These are phyloP conservation scores for Podila verticillata DNA, from an alignment of 192 early-diverging fungal genomes.

Conservation along the genomic window DNA sequence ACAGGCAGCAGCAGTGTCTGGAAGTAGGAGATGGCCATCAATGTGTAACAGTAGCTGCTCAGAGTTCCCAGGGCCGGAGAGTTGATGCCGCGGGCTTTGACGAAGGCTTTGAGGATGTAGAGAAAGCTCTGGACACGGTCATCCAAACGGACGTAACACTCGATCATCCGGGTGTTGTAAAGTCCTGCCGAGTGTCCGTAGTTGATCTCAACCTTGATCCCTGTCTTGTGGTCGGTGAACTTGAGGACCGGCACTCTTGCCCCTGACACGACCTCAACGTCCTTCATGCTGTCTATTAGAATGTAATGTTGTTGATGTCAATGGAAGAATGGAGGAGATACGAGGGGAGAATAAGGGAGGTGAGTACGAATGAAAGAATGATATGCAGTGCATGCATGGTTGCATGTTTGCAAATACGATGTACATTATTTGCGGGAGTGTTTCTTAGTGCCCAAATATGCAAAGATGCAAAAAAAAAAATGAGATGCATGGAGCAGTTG, in stretches of 20 bases:
- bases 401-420: too few relatives aligned
- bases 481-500: too few relatives aligned
- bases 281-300: slow-evolving; percentile 45
- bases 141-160: slow-evolving; percentile 44
- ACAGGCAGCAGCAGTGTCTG: slow-evolving; percentile 32
- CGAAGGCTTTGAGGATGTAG: slow-evolving; percentile 43
- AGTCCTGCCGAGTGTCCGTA: slow-evolving; percentile 44
- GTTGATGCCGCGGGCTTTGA: slow-evolving; percentile 48
- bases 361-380: background rate
- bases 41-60: slow-evolving; percentile 41
- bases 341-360: too few relatives aligned
- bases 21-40: slow-evolving; percentile 51
- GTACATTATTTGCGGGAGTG: too few relatives aligned
- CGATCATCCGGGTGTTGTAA: slow-evolving; percentile 44
- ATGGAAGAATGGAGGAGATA: background rate
- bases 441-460: too few relatives aligned
- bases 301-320: background rate
- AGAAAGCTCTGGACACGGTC: slow-evolving; percentile 39
- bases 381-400: too few relatives aligned
- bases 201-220: slow-evolving; percentile 43
- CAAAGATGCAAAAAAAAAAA: too few relatives aligned
- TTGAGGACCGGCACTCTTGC: slow-evolving; percentile 43
- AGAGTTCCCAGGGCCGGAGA: slow-evolving; percentile 21
- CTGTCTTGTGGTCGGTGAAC: slow-evolving; percentile 44
- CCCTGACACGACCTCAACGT: slow-evolving; percentile 36